These are phyloP conservation scores for Solanum medicagineum DNA, from an alignment of 257 asterid species.

Conservation along the genomic window DNA sequence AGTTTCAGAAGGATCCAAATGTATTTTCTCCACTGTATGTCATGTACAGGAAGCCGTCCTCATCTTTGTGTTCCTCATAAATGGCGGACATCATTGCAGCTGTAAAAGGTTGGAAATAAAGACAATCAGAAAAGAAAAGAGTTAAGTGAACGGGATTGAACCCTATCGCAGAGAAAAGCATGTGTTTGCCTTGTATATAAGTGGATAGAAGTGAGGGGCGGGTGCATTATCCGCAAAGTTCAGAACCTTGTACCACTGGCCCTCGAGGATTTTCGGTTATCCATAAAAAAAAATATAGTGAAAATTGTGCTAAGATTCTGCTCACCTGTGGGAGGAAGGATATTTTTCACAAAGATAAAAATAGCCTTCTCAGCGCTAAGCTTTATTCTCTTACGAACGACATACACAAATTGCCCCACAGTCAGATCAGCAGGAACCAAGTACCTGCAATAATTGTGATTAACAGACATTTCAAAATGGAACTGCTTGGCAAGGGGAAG, in stretches of 20 bases:
- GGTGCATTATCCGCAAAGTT: background rate
- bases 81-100: conserved; percentile 7
- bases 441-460: background rate
- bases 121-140: background rate
- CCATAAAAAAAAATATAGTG: background rate
- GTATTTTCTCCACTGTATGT: conserved; percentile 7
- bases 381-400: conserved; percentile 1
- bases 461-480: background rate
- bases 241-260: background rate
- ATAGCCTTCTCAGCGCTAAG: conserved; percentile 6
- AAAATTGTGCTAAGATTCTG: background rate
- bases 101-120: background rate
- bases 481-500: background rate
- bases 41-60: conserved; percentile 5
- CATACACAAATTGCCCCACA: conserved; percentile 5
- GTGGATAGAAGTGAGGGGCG: background rate
- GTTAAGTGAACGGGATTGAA: background rate
- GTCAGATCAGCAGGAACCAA: conserved; percentile 3
- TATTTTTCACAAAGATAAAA: conserved; percentile 1
- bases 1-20: background rate
- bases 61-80: conserved; percentile 6
- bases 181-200: background rate
- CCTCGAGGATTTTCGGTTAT: background rate
- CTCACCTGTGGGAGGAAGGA: conserved; percentile 5
- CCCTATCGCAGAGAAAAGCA: background rate